Evolutionary conservation across 441 rosid species (phyloP).

Genomic region (Macaranga tanarius): DNA sequence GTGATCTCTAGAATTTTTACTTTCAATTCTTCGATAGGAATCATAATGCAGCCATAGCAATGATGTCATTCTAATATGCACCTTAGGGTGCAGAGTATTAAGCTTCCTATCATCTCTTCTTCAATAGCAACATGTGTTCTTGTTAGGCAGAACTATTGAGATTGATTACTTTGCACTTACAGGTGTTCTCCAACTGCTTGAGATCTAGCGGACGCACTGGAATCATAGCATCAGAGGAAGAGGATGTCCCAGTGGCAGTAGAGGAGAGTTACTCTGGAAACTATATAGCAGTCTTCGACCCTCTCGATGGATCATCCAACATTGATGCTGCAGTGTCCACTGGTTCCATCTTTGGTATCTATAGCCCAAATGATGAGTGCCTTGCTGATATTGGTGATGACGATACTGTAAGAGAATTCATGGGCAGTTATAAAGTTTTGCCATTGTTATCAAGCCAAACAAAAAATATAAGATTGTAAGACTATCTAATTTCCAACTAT

Average conservation of each 20-base stretch:
- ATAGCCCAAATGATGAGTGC: slow-evolving; percentile 89
- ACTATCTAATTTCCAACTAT: slow-evolving; percentile 1
- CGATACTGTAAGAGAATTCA: slow-evolving; percentile 41
- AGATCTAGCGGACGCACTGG: slow-evolving; percentile 94
- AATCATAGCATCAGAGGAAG: slow-evolving; percentile 94
- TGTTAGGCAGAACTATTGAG: background rate
- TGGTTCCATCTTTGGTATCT: slow-evolving; percentile 92
- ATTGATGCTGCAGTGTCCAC: slow-evolving; percentile 93
- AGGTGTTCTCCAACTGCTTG: slow-evolving; percentile 92
- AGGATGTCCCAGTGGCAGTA: slow-evolving; percentile 94
- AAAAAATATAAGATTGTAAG: background rate
- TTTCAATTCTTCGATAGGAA: background rate
- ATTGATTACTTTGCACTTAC: slow-evolving; percentile 17
- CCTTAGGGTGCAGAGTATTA: background rate
- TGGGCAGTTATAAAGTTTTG: background rate
- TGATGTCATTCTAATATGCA: background rate
- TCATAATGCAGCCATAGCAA: background rate
- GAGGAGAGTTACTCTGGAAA: slow-evolving; percentile 93
- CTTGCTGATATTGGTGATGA: slow-evolving; percentile 65
- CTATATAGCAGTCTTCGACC: slow-evolving; percentile 87
- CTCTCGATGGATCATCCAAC: slow-evolving; percentile 95
- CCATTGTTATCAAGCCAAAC: slow-evolving; percentile 5
- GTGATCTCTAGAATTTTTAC: background rate
- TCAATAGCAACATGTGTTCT: background rate
- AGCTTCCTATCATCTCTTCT: background rate